These are phyloP conservation scores for Claviceps citrina DNA, from an alignment of 2,329 filamentous ascomycete genomes.

Conservation along the genomic window DNA sequence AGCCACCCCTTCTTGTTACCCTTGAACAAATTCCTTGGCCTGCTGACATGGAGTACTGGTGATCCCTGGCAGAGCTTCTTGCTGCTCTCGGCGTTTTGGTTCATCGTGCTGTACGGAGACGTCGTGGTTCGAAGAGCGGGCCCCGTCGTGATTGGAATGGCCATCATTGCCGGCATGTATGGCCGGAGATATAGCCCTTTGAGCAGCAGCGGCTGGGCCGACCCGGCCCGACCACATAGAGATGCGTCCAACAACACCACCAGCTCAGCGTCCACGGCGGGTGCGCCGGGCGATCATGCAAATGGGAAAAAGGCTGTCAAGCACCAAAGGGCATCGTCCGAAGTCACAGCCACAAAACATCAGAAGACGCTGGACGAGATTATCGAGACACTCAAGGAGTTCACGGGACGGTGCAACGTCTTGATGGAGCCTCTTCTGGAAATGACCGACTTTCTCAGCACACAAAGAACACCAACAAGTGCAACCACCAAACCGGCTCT, in stretches of 20 bases:
- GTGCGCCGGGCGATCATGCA: constrained; percentile 12
- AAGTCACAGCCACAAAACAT: constrained; percentile 53
- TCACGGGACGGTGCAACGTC: constrained; percentile 84
- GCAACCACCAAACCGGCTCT: constrained; percentile 82
- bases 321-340: constrained; percentile 34
- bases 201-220: constrained; percentile 64
- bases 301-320: constrained; percentile 17
- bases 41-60: constrained; percentile 84
- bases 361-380: constrained; percentile 97
- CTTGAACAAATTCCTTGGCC: constrained; percentile 67
- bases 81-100: constrained; percentile 75
- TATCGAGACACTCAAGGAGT: constrained; percentile 77
- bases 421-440: constrained; percentile 76
- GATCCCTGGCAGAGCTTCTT: constrained; percentile 97
- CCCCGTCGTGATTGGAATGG: constrained; percentile 64
- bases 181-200: constrained; percentile 75
- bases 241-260: constrained; percentile 12
- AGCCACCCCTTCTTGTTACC: constrained; percentile 88
- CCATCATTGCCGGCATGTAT: constrained; percentile 84
- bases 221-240: constrained; percentile 26
- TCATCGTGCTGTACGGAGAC: constrained; percentile 71
- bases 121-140: constrained; percentile 65
- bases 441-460: constrained; percentile 85
- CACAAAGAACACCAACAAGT: constrained; percentile 75
- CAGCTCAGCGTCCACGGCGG: constrained; percentile 8